These are phyloP conservation scores for Priceomyces castillae DNA, from an alignment of 805 yeast genomes.

Conservation along the genomic window DNA sequence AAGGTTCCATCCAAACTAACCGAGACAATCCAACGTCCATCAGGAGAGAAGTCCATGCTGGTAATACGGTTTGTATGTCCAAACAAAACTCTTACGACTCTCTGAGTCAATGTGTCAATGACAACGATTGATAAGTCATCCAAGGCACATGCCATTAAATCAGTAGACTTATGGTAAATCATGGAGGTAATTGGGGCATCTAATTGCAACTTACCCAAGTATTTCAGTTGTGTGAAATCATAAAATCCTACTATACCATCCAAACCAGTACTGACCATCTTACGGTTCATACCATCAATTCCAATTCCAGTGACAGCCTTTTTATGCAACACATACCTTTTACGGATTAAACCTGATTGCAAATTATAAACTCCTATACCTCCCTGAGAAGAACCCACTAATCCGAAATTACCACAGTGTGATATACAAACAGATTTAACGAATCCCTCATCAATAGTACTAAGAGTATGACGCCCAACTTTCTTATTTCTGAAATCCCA, in stretches of 20 bases:
- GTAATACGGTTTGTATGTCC: constrained; percentile 92
- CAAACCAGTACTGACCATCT: constrained; percentile 81
- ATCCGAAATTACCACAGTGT: constrained; percentile 92
- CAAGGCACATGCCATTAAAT: constrained; percentile 77
- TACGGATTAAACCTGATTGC: constrained; percentile 85
- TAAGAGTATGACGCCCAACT: constrained; percentile 69
- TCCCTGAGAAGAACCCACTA: constrained; percentile 87
- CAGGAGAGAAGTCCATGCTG: constrained; percentile 84
- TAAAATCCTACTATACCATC: constrained; percentile 89
- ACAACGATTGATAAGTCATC: constrained; percentile 85
- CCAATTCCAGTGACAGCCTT: constrained; percentile 86
- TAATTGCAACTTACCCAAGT: constrained; percentile 62
- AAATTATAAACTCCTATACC: constrained; percentile 82
- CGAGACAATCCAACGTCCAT: constrained; percentile 92
- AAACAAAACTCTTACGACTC: constrained; percentile 78
- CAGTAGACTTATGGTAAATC: constrained; percentile 79
- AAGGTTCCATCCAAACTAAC: constrained; percentile 81
- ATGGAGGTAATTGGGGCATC: constrained; percentile 76
- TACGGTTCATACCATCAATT: constrained; percentile 85
- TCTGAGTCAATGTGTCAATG: constrained; percentile 76
- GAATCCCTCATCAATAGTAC: constrained; percentile 73
- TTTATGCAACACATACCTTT: constrained; percentile 66
- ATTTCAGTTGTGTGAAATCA: constrained; percentile 71
- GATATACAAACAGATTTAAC: constrained; percentile 78
- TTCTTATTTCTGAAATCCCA: constrained; percentile 83